Base-by-base conservation (phyloP, 441 rosid species). In the Adansonia gregorii region DNA sequence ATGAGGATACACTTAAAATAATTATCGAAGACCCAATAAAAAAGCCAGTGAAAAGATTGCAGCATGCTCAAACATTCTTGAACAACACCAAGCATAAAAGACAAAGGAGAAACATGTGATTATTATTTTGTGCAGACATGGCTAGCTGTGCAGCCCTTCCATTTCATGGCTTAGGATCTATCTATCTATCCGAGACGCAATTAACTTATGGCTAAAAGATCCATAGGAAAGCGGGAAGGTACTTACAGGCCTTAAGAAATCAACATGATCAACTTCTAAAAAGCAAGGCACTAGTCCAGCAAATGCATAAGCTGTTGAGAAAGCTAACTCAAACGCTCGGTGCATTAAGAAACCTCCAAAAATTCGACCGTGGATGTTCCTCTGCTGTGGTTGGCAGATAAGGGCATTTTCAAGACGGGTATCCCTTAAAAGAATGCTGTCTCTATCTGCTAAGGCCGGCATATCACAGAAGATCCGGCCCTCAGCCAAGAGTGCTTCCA, bases 371-470 rank as follows among this genome's bases (percentile, higher is more conserved):
- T 91, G 92, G 60, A 89, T 82, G 79, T 91, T 93, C 76, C 94
- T 87, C 76, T 91, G 96, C 71, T 91, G 96, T 4, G 96, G 96
- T 79, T 90, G 96, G 80, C 96, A 93, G 11, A 93, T 85, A 88
- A 89, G 81, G 22, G 94, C 88, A 78, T 90, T 88, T 76, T 85
- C 92, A 17, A 84, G 90, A 64, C 55, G 72, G 72, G 97, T 89
- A 61, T 91, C 91, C 54, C 81, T 79, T 64, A 91, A 81, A 67
- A 93, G 91, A 85, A 93, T 89, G 88, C 92, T 91, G 78, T 93
- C 82, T 70, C 93, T 86, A 78, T 90, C 92, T 35, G 93, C 98
- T 71, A 93, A 85, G 55, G 98, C 98, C 20, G 94, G 96, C 98
- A 93, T 87, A 83, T 91, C 96, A 79, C 85, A 79, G 79, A 93